These are phyloP conservation scores for Phaeomoniella chlamydospora DNA, from an alignment of 2,329 filamentous ascomycete species.

Conservation along the genomic window DNA sequence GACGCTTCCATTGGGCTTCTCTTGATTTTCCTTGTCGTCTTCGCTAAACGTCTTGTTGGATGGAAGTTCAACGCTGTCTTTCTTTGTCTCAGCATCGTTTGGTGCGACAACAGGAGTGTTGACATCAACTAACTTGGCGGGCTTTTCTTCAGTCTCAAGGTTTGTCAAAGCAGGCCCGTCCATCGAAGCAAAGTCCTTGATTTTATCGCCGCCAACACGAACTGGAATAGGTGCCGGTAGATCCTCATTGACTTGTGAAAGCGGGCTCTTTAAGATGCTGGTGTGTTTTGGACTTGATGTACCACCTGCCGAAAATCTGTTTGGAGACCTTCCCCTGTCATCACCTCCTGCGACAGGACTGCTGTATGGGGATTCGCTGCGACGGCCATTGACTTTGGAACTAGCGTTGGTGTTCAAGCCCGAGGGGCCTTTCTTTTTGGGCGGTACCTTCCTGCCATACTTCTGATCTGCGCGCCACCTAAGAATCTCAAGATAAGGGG, in stretches of 20 bases:
- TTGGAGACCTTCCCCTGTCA: constrained; percentile 32
- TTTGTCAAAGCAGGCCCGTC: constrained; percentile 9
- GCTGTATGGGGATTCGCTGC: constrained; percentile 36
- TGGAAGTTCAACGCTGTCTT: constrained; percentile 6
- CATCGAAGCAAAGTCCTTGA: constrained; percentile 16
- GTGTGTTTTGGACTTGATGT: constrained; percentile 28
- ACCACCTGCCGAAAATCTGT: constrained; percentile 27
- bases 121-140: constrained; percentile 23
- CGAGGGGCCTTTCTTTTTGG: constrained; percentile 32
- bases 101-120: constrained; percentile 17
- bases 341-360: constrained; percentile 24
- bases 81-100: constrained; percentile 11
- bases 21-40: constrained; percentile 17
- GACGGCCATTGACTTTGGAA: constrained; percentile 26
- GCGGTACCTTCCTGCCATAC: constrained; percentile 49
- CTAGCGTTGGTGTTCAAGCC: constrained; percentile 38
- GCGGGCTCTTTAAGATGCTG: constrained; percentile 27
- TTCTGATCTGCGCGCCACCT: constrained; percentile 95
- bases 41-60: constrained; percentile 9
- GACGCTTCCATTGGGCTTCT: constrained; percentile 14
- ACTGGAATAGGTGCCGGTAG: constrained; percentile 20
- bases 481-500: constrained; percentile 85
- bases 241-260: constrained; percentile 32
- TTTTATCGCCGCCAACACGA: constrained; percentile 17
- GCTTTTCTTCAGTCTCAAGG: constrained; percentile 13